These are phyloP conservation scores for Coniochaeta ligniaria DNA, from an alignment of 2,329 filamentous ascomycete genomes.

Conservation along the genomic window DNA sequence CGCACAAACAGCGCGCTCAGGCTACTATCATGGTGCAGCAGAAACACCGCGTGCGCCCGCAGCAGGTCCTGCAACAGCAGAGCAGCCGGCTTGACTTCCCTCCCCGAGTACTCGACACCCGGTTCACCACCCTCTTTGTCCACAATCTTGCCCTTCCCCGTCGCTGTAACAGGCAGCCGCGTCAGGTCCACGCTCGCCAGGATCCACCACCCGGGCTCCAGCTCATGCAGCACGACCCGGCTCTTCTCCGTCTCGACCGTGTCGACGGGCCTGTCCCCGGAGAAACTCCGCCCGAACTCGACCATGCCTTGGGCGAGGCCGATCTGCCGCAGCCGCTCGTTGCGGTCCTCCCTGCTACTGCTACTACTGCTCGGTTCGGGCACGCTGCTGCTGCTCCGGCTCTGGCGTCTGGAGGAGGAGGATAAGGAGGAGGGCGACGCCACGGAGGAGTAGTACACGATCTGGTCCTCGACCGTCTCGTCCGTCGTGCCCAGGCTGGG, in stretches of 20 bases:
- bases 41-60: conserved; percentile 75
- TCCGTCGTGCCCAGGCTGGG: conserved; percentile 53
- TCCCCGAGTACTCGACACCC: conserved; percentile 71
- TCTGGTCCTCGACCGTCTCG: conserved; percentile 70
- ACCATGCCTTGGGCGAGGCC: conserved; percentile 96
- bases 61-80: conserved; percentile 75
- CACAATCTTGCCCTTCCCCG: neutral
- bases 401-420: conserved; percentile 23
- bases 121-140: conserved; percentile 3
- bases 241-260: conserved; percentile 87
- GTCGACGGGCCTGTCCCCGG: conserved; percentile 68
- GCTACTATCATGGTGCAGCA: conserved; percentile 77
- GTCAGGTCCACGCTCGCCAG: conserved; percentile 43
- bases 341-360: conserved; percentile 54
- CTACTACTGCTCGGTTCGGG: conserved; percentile 30
- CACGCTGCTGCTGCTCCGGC: conserved; percentile 29
- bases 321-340: conserved; percentile 85
- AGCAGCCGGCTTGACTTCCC: conserved; percentile 78
- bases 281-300: conserved; percentile 84
- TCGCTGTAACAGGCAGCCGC: conserved; percentile 16
- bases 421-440: conserved; percentile 11
- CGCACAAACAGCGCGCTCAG: conserved; percentile 64
- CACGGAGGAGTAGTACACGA: conserved; percentile 83
- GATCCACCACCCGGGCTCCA: conserved; percentile 94
- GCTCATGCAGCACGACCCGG: conserved; percentile 75